Evolutionary conservation across 140 eudicot species (phyloP).

Genomic region (Oenanthe javanica): DNA sequence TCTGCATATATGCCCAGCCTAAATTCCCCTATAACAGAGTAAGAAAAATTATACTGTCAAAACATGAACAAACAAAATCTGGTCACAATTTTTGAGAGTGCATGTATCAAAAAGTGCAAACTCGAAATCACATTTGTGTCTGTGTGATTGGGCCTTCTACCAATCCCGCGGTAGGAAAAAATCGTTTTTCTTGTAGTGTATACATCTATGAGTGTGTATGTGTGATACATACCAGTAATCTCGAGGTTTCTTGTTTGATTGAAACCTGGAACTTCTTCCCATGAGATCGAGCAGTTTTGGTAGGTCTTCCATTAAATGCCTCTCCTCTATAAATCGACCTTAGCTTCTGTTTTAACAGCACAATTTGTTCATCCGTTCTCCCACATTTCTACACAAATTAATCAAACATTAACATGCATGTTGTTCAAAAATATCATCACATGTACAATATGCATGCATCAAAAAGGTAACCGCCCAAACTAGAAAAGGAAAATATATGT

Average conservation of each 20-base stretch:
- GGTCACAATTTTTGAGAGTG: background rate
- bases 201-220: background rate
- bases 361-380: conserved; percentile 79
- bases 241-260: conserved; percentile 77
- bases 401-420: background rate
- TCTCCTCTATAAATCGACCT: conserved; percentile 75
- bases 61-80: background rate
- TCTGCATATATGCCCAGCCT: conserved; percentile 96
- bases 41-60: background rate
- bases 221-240: conserved; percentile 49
- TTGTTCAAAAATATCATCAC: background rate
- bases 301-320: conserved; percentile 85
- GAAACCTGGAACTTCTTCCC: conserved; percentile 97
- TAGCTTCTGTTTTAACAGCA: conserved; percentile 73
- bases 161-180: too few relatives aligned
- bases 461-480: background rate
- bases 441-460: too few relatives aligned
- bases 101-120: too few relatives aligned
- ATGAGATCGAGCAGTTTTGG: conserved; percentile 94
- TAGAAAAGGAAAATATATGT: background rate
- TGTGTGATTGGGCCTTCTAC: too few relatives aligned
- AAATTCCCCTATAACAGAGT: conserved; percentile 51
- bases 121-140: too few relatives aligned
- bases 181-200: too few relatives aligned
- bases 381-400: conserved; percentile 73